Evolutionary conservation across 305 asterid species (phyloP), one percentile per base, ranked within the genome.

Genomic region (Fraxinus floribunda): DNA sequence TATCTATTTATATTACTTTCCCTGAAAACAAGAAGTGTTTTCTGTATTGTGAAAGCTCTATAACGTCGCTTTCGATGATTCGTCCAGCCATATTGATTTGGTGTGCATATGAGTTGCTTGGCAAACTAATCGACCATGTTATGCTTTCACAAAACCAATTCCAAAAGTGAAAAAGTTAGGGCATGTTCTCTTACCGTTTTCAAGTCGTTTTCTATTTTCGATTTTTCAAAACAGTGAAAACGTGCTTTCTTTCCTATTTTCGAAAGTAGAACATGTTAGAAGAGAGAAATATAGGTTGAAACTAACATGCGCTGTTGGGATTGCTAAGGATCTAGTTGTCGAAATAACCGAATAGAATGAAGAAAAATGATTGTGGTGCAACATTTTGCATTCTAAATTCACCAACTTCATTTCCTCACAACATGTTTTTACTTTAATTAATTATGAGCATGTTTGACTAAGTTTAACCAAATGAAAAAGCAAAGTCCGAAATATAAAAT

Each of bases 321-420:
- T 49, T 15, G 62, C 2, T 4, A 1, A 49, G 13, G 5, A 4
- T 49, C 8, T 49, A 7, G 7, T 3, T 13, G 57, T 46, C 4
- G n/a, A 49, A 15, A 16, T 15, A 49, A 49, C 8, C 7, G 7
- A 49, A 49, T 15, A 20, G 8, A 15, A 6, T 49, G 60, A 6
- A 49, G 60, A 16, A 36, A 3, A 1, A 79, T 79, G 49, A 60
- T 55, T 5, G 52, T 16, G 36, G 68, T 76, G 57, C 82, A 77
- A 81, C 84, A 55, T 68, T 79, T 70, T 26, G 64, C 82, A 41
- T 55, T 68, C n/a, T 52, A 52, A 35, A 9, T 52, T 22, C 60
- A 83, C 55, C 77, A 68, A 77, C 77, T 80, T 76, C 57, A 70
- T 80, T 75, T 24, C 7, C 3, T 29, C 32, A 29, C 32, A 3